phyloP scores from a whole-genome alignment of 495 filamentous ascomycete genomes.

The Aspergillus funiculosus region DNA sequence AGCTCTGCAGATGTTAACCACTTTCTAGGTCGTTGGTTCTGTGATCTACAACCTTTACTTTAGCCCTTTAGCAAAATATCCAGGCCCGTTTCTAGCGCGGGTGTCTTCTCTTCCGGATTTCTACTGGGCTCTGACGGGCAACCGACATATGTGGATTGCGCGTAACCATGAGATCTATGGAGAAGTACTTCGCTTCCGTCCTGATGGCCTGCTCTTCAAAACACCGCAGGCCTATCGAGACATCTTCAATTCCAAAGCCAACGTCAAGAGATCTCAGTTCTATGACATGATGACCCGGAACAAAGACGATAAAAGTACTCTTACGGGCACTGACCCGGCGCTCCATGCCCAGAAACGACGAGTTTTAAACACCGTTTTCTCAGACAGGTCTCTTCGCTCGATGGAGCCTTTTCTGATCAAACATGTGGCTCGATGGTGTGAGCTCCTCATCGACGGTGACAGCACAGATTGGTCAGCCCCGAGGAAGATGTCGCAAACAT shows the following conservation, averaged over 20 bases:
- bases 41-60: slow-evolving; percentile 6
- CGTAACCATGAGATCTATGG: slow-evolving; percentile 9
- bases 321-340: slow-evolving; percentile 7
- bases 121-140: slow-evolving; percentile 3
- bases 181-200: slow-evolving; percentile 8
- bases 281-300: slow-evolving; percentile 13
- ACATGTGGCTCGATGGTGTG: slow-evolving; percentile 7
- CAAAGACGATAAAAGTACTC: background rate
- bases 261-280: slow-evolving; percentile 10
- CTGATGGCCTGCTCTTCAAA: slow-evolving; percentile 7
- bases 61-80: slow-evolving; percentile 8
- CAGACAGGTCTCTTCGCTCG: slow-evolving; percentile 1
- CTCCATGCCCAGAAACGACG: slow-evolving; percentile 8
- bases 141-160: slow-evolving; percentile 8
- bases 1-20: too few species aligned
- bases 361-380: slow-evolving; percentile 5
- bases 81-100: slow-evolving; percentile 3
- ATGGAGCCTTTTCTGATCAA: slow-evolving; percentile 5
- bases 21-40: slow-evolving; percentile 1
- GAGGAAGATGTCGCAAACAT: slow-evolving; percentile 10
- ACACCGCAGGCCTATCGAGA: slow-evolving; percentile 5
- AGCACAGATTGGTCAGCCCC: background rate
- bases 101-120: slow-evolving; percentile 4
- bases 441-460: slow-evolving; percentile 2
- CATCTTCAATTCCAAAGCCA: slow-evolving; percentile 11